Base-by-base conservation (phyloP, 805 yeast genomes). In the Metschnikowia rubicola region DNA sequence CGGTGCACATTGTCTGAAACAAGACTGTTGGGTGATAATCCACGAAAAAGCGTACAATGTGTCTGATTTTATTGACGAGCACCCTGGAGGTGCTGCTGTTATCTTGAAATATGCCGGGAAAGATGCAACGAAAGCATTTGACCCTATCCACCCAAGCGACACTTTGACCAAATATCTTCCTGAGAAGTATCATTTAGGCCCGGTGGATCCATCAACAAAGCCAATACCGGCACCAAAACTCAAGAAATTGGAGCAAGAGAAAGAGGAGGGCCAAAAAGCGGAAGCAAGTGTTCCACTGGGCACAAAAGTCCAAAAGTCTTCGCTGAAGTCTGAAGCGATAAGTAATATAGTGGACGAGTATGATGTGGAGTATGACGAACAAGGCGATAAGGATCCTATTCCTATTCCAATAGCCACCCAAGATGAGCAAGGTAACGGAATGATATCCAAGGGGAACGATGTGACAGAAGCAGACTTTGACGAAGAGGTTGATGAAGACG, bases 131-230 rank as follows among this genome's bases (percentile, higher is more conserved):
- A 83, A 84, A 57, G 81, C 88, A 9, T 92, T 89, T 61, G 88
- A 85, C 49, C 96, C 96, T 15, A 76, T 92, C 50, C 99, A 92
- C 65, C 94, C 98, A 0, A 79, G 84, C n/a, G 96, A 90, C 57
- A 86, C 53, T 19, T 73, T 92, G 44, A 82, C 79, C 29, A 83
- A 83, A 59, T 82, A 81, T 56, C 65, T 88, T 34, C 95, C 64
- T 3, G 53, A 58, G 5, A 59, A 70, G 47, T 62, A 60, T 34
- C 74, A 67, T 48, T 55, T 59, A 41, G 77, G 77, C 1, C 67
- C 62, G 10, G 71, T 68, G 8, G 69, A 71, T 43, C 29, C 31
- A n/a, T 21, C 46, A 2, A 43, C 52, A 19, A 55, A 52, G 37
- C 52, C 52, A 17, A 37, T 42, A 8, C 17, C 31, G 13, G 19